Percentiles rank a stretch among this genome's conserved stretches.
Evolutionary conservation across 495 filamentous ascomycete genomes (phyloP).

Genomic region (Annulohypoxylon stygium): DNA sequence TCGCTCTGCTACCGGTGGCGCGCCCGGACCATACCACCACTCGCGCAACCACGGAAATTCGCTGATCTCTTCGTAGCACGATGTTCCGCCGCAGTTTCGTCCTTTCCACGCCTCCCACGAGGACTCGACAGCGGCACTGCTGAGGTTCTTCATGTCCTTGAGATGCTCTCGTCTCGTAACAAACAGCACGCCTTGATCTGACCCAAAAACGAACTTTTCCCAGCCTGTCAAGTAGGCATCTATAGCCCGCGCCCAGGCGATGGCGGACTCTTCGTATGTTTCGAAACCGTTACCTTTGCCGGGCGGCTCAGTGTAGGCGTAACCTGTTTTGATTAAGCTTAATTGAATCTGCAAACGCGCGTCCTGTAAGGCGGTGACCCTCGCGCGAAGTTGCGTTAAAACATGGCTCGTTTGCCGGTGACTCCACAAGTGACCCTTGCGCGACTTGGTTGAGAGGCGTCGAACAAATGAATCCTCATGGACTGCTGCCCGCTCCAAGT

Average conservation of each 20-base stretch:
- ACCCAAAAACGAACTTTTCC: not conserved
- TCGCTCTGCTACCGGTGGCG: not conserved
- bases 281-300: no score
- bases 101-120: conserved; percentile 41
- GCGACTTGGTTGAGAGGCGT: not conserved
- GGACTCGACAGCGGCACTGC: not conserved
- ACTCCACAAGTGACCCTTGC: not conserved
- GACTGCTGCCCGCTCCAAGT: not conserved
- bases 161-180: conserved; percentile 12
- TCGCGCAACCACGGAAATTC: not conserved
- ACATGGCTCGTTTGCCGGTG: not conserved
- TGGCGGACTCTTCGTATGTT: not conserved
- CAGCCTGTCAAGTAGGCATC: conserved; percentile 15
- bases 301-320: no score
- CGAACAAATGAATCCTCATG: no score
- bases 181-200: conserved; percentile 26
- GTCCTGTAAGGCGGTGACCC: not conserved
- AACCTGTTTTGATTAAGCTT: not conserved
- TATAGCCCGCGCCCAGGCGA: not conserved
- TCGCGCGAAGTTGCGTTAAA: not conserved
- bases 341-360: not conserved
- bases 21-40: not conserved
- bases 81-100: conserved; percentile 40
- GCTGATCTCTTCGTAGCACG: conserved; percentile 24
- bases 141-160: not conserved